Evolutionary conservation across 306 rosid species (phyloP).

Genomic region (Corylus heterophylla): DNA sequence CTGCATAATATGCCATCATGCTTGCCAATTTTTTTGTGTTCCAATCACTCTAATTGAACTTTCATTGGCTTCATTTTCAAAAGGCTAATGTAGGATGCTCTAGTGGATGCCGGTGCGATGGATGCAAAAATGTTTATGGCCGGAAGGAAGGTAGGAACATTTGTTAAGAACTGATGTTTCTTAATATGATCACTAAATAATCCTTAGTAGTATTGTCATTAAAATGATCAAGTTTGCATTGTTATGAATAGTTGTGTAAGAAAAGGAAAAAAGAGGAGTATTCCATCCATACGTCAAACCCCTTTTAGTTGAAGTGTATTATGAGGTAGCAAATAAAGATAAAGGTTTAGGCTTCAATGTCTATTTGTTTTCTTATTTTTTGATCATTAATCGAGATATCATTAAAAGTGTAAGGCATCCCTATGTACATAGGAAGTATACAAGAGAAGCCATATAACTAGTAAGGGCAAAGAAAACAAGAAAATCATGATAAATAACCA

Average conservation of each 20-base stretch:
- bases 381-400: no score
- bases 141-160: constrained; percentile 57
- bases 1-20: not conserved
- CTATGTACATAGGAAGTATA: no score
- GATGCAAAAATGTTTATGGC: constrained; percentile 64
- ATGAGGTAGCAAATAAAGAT: no score
- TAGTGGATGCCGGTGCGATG: constrained; percentile 65
- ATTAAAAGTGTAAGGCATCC: no score
- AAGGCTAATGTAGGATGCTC: constrained; percentile 80
- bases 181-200: not conserved
- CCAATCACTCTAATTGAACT: constrained; percentile 16
- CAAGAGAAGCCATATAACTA: no score
- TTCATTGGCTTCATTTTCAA: constrained; percentile 8
- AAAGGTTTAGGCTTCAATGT: no score
- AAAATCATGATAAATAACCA: no score
- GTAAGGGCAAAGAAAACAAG: no score
- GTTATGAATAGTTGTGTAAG: not conserved
- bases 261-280: not conserved
- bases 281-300: not conserved
- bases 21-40: not conserved
- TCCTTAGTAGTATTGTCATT: constrained; percentile 7
- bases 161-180: constrained; percentile 10
- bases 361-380: no score
- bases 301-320: not conserved
- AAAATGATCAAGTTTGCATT: not conserved